phyloP scores from a whole-genome alignment of 305 asterid species.

The Fraxinus floribunda region DNA sequence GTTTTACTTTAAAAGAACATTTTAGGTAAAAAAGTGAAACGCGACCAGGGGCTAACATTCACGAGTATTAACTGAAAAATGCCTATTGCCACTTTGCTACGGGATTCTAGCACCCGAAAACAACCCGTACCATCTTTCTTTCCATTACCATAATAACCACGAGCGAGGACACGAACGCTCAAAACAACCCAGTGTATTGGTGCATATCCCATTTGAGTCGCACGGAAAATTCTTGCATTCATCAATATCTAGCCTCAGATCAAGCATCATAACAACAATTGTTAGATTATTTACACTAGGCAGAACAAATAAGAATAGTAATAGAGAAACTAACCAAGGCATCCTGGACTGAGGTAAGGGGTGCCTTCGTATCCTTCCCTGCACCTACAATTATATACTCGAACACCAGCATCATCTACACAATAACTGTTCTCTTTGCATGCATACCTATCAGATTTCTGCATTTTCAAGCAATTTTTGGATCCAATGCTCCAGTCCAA shows the following conservation, averaged over 20 bases:
- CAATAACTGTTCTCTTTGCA: not conserved
- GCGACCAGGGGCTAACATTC: not conserved
- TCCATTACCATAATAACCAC: not conserved
- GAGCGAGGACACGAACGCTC: not conserved
- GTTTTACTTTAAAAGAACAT: not conserved
- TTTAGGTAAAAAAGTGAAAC: not conserved
- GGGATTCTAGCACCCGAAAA: not conserved
- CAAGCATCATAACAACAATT: not conserved
- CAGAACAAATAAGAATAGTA: not conserved
- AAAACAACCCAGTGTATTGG: not conserved
- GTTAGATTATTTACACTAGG: not conserved
- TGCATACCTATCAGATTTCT: not conserved
- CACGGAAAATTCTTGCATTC: not conserved
- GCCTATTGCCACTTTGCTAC: not conserved
- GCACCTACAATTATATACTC: not conserved
- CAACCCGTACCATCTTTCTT: not conserved
- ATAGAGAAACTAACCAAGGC: not conserved
- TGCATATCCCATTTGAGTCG: not conserved
- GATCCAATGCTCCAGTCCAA: constrained; percentile 1
- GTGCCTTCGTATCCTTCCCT: constrained; percentile 8
- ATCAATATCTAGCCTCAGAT: not conserved
- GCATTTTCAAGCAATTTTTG: not conserved
- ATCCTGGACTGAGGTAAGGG: not conserved
- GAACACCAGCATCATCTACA: not conserved
- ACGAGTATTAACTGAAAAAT: not conserved